Percentiles rank a stretch among this genome's conserved stretches.
These are phyloP conservation scores for Babesia ovis DNA, from an alignment of 169 alveolate species.

Conservation along the genomic window DNA sequence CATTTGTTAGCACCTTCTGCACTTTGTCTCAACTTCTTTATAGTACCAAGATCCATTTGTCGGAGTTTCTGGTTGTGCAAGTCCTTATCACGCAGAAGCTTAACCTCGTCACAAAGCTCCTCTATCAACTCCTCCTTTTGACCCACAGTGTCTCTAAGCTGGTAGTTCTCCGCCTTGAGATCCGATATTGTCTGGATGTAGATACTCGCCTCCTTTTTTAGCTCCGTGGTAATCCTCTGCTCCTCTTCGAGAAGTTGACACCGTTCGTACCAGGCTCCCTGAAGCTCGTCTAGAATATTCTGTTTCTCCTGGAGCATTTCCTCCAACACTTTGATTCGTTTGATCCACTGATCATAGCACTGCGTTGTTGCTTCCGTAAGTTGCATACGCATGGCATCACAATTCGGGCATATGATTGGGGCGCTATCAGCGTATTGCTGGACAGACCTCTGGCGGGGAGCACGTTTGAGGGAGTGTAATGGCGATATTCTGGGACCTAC, in stretches of 20 bases:
- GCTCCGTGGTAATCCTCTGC: background rate
- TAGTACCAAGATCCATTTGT: constrained; percentile 7
- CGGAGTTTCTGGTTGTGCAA: constrained; percentile 5
- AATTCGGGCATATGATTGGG: constrained; percentile 42
- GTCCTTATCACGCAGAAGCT: constrained; percentile 4
- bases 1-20: background rate
- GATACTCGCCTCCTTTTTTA: background rate
- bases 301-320: constrained; percentile 64
- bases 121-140: constrained; percentile 35
- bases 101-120: constrained; percentile 23
- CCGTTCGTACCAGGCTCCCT: constrained; percentile 27
- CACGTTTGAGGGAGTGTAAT: constrained; percentile 18
- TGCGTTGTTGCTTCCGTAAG: constrained; percentile 62
- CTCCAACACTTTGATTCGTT: constrained; percentile 53
- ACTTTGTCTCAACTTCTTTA: constrained; percentile 1
- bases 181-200: background rate
- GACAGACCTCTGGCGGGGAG: constrained; percentile 2
- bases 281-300: constrained; percentile 48
- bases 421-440: background rate
- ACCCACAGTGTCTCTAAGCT: constrained; percentile 5
- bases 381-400: constrained; percentile 50
- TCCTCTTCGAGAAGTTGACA: constrained; percentile 1
- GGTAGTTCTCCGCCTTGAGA: constrained; percentile 8
- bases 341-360: constrained; percentile 59
- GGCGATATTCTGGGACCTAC: constrained; percentile 7